Base-by-base conservation (phyloP, 2,329 filamentous ascomycete genomes). In the Orbilia oligospora region DNA sequence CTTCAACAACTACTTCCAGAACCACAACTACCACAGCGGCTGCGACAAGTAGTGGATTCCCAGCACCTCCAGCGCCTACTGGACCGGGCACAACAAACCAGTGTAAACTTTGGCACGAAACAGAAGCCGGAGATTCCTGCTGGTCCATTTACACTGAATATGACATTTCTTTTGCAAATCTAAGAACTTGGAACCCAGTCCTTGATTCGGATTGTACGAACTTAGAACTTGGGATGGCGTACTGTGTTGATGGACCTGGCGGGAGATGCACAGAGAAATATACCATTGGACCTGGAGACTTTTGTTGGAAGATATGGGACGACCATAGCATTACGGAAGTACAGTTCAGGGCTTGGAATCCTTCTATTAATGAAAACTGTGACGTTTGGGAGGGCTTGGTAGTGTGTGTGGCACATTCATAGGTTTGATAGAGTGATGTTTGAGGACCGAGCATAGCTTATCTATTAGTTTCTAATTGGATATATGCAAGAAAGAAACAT, bases 261-360 rank as follows among this genome's bases (percentile, higher is more conserved):
- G 63, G 44, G 10, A 27, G 36, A 2, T 69, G 66, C 58, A 44
- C 51, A n/a, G 22, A 69, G 38, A 41, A 33, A 16, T 69, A 69
- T 24, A 69, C 66, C 0, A 51, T 69, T 24, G 51, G 38, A 10
- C 53, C 49, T 36, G 66, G 51, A 9, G 66, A 69, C 12, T 69
- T 36, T 24, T 69, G 66, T n/a, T 69, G 33, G 27, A 69, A 69
- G 66, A 69, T 69, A 46, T 69, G 66, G 51, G 38, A 41, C 16
- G 66, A 69, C 22, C 41, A 44, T 61, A 20, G 36, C 30, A 33
- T 69, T 27, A 69, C 66, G 2, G 51, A 69, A 38, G 27, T 51
- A 6, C 66, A 69, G 30, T 69, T 69, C 16, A 38, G 51, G 38
- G 38, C 49, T 5, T 46, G 36, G 33, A 69, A 69, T 33, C 51